phyloP scores from a whole-genome alignment of 1,284 basidiomycete species.

The Sporisorium scitamineum region DNA sequence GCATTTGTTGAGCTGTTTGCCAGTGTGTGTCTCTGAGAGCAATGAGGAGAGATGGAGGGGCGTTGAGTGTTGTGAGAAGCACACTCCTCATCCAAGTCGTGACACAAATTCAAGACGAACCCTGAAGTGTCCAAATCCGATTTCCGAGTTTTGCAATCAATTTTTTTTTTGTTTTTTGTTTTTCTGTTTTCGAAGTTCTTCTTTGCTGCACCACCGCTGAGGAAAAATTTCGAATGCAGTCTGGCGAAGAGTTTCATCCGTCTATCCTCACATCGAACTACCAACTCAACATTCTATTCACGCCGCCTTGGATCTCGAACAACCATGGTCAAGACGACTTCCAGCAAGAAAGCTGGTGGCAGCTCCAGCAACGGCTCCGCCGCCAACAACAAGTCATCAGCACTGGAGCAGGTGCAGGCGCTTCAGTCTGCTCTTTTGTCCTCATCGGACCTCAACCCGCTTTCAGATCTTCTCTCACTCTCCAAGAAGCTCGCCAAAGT shows the following conservation, averaged over 20 bases:
- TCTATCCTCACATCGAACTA: background rate
- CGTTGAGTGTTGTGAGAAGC: background rate
- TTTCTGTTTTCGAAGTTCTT: slow-evolving; percentile 11
- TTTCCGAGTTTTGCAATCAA: slow-evolving; percentile 4
- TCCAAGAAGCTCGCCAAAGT: slow-evolving; percentile 28
- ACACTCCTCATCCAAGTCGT: no score
- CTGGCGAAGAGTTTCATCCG: background rate
- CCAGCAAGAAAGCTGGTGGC: slow-evolving; percentile 26
- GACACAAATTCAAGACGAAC: background rate
- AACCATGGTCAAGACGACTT: slow-evolving; percentile 20
- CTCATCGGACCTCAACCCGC: slow-evolving; percentile 61
- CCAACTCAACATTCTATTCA: slow-evolving; percentile 3
- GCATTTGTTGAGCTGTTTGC: background rate
- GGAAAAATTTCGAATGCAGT: slow-evolving; percentile 29
- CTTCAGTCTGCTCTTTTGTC: slow-evolving; percentile 50
- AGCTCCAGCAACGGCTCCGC: slow-evolving; percentile 5
- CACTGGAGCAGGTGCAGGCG: slow-evolving; percentile 33
- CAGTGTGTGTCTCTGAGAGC: background rate
- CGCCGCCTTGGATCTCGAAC: background rate
- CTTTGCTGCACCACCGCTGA: background rate
- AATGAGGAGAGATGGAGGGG: background rate
- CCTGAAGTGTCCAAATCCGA: slow-evolving; percentile 15
- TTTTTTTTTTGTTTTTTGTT: slow-evolving; percentile 9
- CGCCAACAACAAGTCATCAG: background rate
- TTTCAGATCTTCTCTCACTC: slow-evolving; percentile 55